Base-by-base conservation (phyloP, 2,329 filamentous ascomycete genomes). In the Monascus ruber region DNA sequence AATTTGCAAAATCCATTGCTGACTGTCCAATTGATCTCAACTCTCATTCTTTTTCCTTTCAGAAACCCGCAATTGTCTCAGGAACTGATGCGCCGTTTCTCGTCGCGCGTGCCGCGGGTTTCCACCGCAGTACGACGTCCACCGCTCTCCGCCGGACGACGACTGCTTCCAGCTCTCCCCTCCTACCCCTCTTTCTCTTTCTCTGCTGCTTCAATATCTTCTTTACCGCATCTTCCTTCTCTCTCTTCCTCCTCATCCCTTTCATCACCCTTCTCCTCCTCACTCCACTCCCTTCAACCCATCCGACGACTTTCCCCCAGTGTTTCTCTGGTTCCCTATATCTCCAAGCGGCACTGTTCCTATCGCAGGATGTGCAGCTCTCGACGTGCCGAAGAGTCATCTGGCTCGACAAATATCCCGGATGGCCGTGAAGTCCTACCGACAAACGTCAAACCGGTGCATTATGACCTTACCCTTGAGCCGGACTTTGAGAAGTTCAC, bases 381-480 rank as follows among this genome's bases (percentile, higher is more conserved):
- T 60, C 68, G 75, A 46, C 69, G 72, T 41, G 70, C 69, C 51
- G 76, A 74, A 47, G 64, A 63, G 46, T 68, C 65, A 45, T 69
- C 72, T 40, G 70, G 69, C 46, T 68, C 73, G 51, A 75, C 71
- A 53, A 68, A 79, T 58, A 70, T 82, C 51, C 65, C 73, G 38
- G 73, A 75, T 50, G 79, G 76, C 47, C 81, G 89, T 53, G 83
- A 94, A 70, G 81, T 96, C 48, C 74, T 96, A 52, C 91, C 89
- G 38, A 79, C 81, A 65, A 94, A 95, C 58, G 86, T 95, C 55
- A 83, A 89, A 62, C 88, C 89, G n/a, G 67, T 74, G 31, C 87
- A 96, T 68, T 96, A 96, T 66, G 79, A 94, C 62, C 67, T 96
- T 52, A 91, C 85, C 1, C 73, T 96, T 46, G 91, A 96, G 68